These are phyloP conservation scores for Triticum timopheevii DNA, from an alignment of 176 grass and related monocot genomes.

Conservation along the genomic window DNA sequence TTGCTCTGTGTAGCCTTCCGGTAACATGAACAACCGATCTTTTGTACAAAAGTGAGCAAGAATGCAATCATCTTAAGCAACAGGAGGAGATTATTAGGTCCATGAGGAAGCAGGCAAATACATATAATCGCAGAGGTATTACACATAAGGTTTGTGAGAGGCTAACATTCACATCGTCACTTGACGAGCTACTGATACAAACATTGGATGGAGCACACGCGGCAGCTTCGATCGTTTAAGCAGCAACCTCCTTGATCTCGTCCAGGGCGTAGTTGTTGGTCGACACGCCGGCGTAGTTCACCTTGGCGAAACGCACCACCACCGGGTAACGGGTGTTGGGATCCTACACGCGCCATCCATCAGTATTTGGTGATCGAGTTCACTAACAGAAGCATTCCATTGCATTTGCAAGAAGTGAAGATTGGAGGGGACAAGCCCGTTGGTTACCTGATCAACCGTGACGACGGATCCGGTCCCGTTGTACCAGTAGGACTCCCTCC, in stretches of 20 bases:
- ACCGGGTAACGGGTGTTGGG: slow-evolving; percentile 77
- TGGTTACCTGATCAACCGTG: slow-evolving; percentile 77
- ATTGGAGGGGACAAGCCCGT: no score
- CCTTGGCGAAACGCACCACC: slow-evolving; percentile 82
- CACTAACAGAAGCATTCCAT: not conserved
- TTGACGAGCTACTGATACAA: slow-evolving; percentile 1
- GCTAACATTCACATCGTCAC: not conserved
- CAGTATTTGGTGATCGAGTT: not conserved
- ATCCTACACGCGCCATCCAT: slow-evolving; percentile 40
- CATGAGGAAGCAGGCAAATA: slow-evolving; percentile 35
- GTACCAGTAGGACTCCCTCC: slow-evolving; percentile 96
- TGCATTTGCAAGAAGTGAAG: no score
- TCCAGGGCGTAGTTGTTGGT: slow-evolving; percentile 96
- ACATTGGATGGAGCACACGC: not conserved
- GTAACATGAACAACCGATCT: not conserved
- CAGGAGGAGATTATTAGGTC: slow-evolving; percentile 3
- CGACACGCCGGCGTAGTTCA: slow-evolving; percentile 87
- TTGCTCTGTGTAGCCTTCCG: not conserved
- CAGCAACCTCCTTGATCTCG: slow-evolving; percentile 70
- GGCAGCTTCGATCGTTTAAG: slow-evolving; percentile 25
- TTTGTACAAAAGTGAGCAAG: slow-evolving; percentile 22
- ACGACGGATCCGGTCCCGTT: slow-evolving; percentile 79
- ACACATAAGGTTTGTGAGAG: slow-evolving; percentile 28
- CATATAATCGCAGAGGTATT: slow-evolving; percentile 27
- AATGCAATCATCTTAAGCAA: slow-evolving; percentile 21